Evolutionary conservation across 768 basidiomycete genomes (phyloP), one percentile per base, ranked within the genome.

Genomic region (Basidioascus undulatus): DNA sequence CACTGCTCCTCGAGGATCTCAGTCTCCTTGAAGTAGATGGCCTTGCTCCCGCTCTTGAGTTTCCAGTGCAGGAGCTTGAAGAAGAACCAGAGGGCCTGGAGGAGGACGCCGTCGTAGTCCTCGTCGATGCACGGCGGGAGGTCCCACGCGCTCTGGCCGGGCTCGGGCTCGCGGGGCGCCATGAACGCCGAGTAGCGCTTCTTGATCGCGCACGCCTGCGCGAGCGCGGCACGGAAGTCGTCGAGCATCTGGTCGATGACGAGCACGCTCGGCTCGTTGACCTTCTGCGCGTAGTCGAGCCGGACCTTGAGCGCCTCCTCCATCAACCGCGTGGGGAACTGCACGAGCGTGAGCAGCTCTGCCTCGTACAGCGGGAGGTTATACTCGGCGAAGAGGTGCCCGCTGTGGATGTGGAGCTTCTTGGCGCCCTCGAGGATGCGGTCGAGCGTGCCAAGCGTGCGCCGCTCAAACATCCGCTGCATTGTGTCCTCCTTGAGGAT

Each of bases 1-100:
- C 86, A 89, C 51, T 96, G 86, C 6, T 77, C 74, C 55, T 98
- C 89, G 28, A 98, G 66, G n/a, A 96, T 73, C 55, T 96, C 89
- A 0, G 87, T 92, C 63, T 98, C 92, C 54, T 87, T 84, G 65
- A 96, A 87, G 58, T 89, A 80, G 36, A 87, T 82, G 16, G 77
- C 79, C 56, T 82, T 84, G 44, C 74, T 69, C 16, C 78, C 82
- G 47, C 80, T 78, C 64, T 89, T 89, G 39, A 98, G 66, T 57
- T 94, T 89, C 80, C 78, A 84, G 49, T 89, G 83, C 18, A 96
- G 74, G 27, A 98, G 65, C 53, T 70, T 76, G 67, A 98, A 98
- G 60, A 96, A 87, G 53, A 74, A 73, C 6, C 72, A 68, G 45
- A 96, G 61, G 3, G 81, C 80, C 46, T 87, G 77, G 43, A 89